Base-by-base conservation (phyloP, 768 basidiomycete species). In the Boletus insuetus region DNA sequence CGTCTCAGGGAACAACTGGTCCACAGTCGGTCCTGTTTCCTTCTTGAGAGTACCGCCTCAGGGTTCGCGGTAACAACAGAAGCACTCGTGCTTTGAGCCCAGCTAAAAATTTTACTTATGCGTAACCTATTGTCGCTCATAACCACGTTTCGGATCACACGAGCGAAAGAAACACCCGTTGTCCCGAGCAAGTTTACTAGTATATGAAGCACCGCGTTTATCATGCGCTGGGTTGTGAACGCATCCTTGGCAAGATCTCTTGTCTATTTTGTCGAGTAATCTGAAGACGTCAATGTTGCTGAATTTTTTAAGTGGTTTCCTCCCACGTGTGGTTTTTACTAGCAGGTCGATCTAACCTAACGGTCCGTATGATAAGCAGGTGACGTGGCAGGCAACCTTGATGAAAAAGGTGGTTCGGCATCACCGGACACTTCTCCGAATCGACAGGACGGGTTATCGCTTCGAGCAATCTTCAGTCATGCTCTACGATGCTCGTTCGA, bases 381-480 rank as follows among this genome's bases (percentile, higher is more conserved):
- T 20, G 60, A 64, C 62, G 50, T 64, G 61, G 58, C 61, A 60
- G 37, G 17, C 48, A 38, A 20, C 43, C 24, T 32, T 26, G 54
- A 42, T 24, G 26, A 19, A 13, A 29, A 32, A 16, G 12, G 41
- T 24, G n/a, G 39, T 32, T 38, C 39, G 29, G 44, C 34, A 22
- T 17, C 17, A 31, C 24, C 22, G 31, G 59, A n/a, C 11, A 6
- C 19, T 11, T 29, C 12, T 22, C 60, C 51, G 44, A 46, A 29
- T 53, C 45, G 6, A 31, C 45, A 38, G 9, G 17, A 26, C 40
- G 17, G 20, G n/a, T n/a, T 19, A 47, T 48, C 46, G 45, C 11
- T 39, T 42, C 60, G 37, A 47, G 43, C 19, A 35, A 55, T 13
- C 12, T 10, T 35, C 37, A 26, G 35, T 35, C 26, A 20, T 12